Evolutionary conservation across 179 eudicot genomes (phyloP), one percentile per base, ranked within the genome.

Genomic region (Carnegiea gigantea): DNA sequence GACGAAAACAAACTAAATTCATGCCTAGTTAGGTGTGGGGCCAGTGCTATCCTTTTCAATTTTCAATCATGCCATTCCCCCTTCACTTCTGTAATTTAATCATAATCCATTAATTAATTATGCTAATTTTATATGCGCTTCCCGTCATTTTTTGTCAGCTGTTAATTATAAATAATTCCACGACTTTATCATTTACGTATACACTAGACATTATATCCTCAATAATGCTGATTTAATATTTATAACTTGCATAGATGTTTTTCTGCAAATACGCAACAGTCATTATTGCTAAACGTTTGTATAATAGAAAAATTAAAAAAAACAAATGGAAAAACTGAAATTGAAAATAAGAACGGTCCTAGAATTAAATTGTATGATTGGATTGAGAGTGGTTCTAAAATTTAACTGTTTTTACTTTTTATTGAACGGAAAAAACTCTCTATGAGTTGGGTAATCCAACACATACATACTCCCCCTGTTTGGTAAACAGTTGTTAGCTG

Each of bases 31-130:
- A 30, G 33, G 57, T 6, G 57, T 51, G 24, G 64, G 68, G 74
- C 14, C 82, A 46, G 30, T 67, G 14, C 20, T 28, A 67, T 28
- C 78, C 44, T 54, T 73, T 73, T 73, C 72, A 73, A 59, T 73
- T 24, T 51, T 72, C 24, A 26, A 74, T 75, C 53, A 74, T 44
- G n/a, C 44, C 65, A 40, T 51, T 30, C 46, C 43, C 9, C 51
- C 51, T 0, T 21, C 24, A 60, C 6, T 60, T 60, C 67, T 60
- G 11, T 12, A 60, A 20, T 5, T 60, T 60, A 60, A 60, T 60
- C 67, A 60, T 21, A 60, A 65, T 67, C 71, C 5, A 67, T 13
- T 67, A 1, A 26, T 26, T 67, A 67, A 67, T 1, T 20, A 1
- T 0, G 2, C 1, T 30, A 67, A 12, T 67, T 24, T 67, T 28